Evolutionary conservation across 208 protist genomes (phyloP), one percentile per base, ranked within the genome.

Genomic region (Acanthamoeba triangularis): DNA sequence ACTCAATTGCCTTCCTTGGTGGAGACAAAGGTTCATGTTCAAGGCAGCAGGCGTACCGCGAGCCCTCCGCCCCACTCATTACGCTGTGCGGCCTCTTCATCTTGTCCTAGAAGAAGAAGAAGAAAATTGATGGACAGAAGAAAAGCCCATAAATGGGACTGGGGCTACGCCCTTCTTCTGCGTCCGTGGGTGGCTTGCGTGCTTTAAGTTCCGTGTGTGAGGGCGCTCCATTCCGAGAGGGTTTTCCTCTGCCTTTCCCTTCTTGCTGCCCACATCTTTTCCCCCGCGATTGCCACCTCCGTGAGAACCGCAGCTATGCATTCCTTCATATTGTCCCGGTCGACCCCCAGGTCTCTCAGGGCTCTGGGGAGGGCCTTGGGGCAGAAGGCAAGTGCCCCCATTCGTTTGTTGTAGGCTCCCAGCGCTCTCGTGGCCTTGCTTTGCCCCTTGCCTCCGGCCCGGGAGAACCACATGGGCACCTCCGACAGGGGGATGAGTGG

Each of bases 1-100:
- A n/a, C 14, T 56, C 16, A 5, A 28, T 30, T 67, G 18, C 59
- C 59, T n/a, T 30, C 59, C 2, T 8, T 65, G 59, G 59, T 65
- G 28, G 16, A 16, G 16, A 59, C 7, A 16, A 59, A 59, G 52
- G 52, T 59, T 7, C 52, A 59, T 16, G 52, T 59, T n/a, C n/a
- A n/a, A n/a, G n/a, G n/a, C n/a, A n/a, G 49, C 13, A 23, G 56
- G n/a, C 18, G 41, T 54, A 82, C 74, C 74, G 30, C 6, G 74
- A 82, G 1, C 74, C 74, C 30, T 52, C 74, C 1, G n/a, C 69
- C 23, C 35, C 72, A 41, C 74, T 52, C 35, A 82, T 35, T 20
- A 20, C 13, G 37, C 37, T 30, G 74, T 82, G 74, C 74, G 74
- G 37, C 74, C 74, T 28, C 74, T 82, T 80, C 72, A 80, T 80